These are phyloP conservation scores for Saitozyma podzolica DNA, from an alignment of 768 basidiomycete species.

Conservation along the genomic window DNA sequence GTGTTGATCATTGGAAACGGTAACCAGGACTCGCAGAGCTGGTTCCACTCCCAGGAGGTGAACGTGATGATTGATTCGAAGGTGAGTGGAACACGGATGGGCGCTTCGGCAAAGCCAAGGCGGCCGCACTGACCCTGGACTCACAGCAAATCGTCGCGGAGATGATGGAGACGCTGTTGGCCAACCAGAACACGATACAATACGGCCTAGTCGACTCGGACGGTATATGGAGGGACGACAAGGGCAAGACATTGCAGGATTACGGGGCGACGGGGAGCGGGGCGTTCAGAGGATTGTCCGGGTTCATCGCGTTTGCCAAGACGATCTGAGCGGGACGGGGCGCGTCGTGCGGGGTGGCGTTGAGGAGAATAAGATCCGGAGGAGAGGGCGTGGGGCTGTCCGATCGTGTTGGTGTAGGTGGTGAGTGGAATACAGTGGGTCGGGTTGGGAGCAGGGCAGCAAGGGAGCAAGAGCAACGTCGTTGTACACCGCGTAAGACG, in stretches of 20 bases:
- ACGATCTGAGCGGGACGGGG: conserved; percentile 24
- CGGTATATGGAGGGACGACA: conserved; percentile 62
- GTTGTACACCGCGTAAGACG: no score
- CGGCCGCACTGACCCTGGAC: conserved; percentile 3
- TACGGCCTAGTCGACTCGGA: conserved; percentile 60
- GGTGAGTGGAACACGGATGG: conserved; percentile 25
- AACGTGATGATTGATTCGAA: conserved; percentile 66
- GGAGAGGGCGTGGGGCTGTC: no score
- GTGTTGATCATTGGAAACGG: conserved; percentile 70
- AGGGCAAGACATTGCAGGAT: conserved; percentile 55
- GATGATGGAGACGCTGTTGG: conserved; percentile 58
- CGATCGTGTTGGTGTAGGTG: no score
- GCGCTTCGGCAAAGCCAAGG: no score
- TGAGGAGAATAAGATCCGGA: no score
- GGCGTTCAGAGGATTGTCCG: conserved; percentile 45
- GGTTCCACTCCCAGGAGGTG: conserved; percentile 68
- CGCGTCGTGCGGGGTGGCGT: no score
- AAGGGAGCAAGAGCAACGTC: no score
- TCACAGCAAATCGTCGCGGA: conserved; percentile 56
- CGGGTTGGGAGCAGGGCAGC: no score
- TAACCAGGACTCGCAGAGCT: conserved; percentile 59
- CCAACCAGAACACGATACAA: conserved; percentile 58
- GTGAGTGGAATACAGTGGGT: no score
- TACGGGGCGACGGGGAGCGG: conserved; percentile 45
- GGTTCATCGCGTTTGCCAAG: conserved; percentile 47